Base-by-base conservation (phyloP, 2,329 filamentous ascomycete species). In the Fusarium lyarnte region DNA sequence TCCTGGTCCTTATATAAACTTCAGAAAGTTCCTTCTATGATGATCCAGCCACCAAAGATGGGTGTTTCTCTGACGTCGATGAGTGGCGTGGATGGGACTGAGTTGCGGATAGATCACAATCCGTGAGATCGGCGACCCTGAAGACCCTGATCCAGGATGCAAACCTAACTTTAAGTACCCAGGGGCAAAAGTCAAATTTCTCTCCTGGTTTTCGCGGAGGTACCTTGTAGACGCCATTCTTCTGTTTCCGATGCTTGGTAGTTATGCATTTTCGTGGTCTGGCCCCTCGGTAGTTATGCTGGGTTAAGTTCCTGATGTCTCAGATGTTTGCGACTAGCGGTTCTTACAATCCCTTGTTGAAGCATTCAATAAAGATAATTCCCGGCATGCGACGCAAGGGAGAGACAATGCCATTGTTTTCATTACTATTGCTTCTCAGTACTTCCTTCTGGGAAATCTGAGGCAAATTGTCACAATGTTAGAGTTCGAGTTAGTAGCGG, bases 111-210 rank as follows among this genome's bases (percentile, higher is more conserved):
- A 57, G 42, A 52, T 21, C 58, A 64, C 23, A 54, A 45, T 46
- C 66, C 66, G 66, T 52, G 49, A 47, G 65, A 69, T 69, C 66
- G 49, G 19, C 64, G 58, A 52, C 51, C 65, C 64, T 64, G 19
- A 23, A 21, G 51, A 64, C 51, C 66, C 39, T 51, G 58, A 21
- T 10, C 38, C 25, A 2, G 7, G 31, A 47, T 47, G 64, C 47
- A 39, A 58, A 36, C 51, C 14, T 17, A 53, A 69, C 47, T 43
- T 53, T 69, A 58, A 69, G 63, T 69, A 53, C 16, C n/a, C 51
- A 69, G 65, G 66, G 60, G 66, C 65, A 58, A 64, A 25, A 36
- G 39, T 3, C 8, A 14, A 21, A 10, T 23, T 21, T 13, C 14
- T 41, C 25, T 17, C 6, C 27, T n/a, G 16, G 12, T 12, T 39